Evolutionary conservation across 306 rosid species (phyloP), one percentile per base, ranked within the genome.

Genomic region (Quercus robur): DNA sequence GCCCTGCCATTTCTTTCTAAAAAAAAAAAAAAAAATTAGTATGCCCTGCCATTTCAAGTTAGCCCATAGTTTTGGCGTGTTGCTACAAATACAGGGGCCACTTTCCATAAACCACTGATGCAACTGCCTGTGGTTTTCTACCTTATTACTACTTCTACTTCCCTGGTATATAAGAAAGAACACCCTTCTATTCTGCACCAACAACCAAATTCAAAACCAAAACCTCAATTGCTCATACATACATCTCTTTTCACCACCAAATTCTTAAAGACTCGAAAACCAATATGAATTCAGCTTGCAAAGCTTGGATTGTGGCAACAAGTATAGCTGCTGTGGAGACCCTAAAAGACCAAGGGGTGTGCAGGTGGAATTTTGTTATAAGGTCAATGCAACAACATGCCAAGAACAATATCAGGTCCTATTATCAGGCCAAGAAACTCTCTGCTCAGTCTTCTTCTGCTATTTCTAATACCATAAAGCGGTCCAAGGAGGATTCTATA

Each of bases 271-370:
- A 1, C 17, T 44, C 14, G 51, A 80, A n/a, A 8, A 41, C 33
- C 1, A 80, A 13, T 1, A 91, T 87, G 92, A 91, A 90, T 54
- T 75, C 86, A 55, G 82, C 85, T 12, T 71, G 79, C 70, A 85
- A 83, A 75, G 92, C 93, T 10, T 92, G 98, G 98, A 61, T 91
- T 6, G 94, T 88, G 57, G 97, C 94, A 52, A 85, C 91, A 0
- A 91, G 98, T 76, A 91, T 88, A 3, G 98, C 92, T 41, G 97
- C 90, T 0, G 98, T 94, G 20, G 98, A 94, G 58, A 94, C 94
- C 0, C 61, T 91, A 74, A 94, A 94, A 56, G 98, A 92, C 44
- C 98, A 94, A 85, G 98, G 98, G 1, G 78, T 92, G 0, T 94
- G 94, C 83, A 85, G 97, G 54, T 92, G 97, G 98, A 94, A 94